Evolutionary conservation across 352 stramenopile genomes (phyloP).

Genomic region (Globisporangium parvum): DNA sequence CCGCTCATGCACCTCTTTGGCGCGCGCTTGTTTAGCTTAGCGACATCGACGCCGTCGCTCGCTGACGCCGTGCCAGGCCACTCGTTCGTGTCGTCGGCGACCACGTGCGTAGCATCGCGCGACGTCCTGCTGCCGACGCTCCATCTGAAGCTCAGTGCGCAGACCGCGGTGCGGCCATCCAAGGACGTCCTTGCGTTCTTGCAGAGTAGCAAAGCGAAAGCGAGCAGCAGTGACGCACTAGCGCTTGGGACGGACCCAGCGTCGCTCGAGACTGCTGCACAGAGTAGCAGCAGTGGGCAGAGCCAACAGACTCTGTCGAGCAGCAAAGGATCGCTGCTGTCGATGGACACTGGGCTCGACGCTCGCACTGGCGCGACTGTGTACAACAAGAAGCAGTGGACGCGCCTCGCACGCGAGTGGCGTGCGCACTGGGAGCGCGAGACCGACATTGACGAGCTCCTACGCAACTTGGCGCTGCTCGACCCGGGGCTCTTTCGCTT

Average conservation of each 20-base stretch:
- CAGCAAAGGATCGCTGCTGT: background rate
- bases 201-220: constrained; percentile 21
- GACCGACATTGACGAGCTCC: constrained; percentile 24
- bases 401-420: constrained; percentile 32
- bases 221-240: background rate
- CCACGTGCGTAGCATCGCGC: constrained; percentile 25
- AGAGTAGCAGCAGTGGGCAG: background rate
- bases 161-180: constrained; percentile 29
- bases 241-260: background rate
- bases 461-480: constrained; percentile 25
- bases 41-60: constrained; percentile 44
- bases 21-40: constrained; percentile 65
- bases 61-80: constrained; percentile 33
- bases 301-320: constrained; percentile 4
- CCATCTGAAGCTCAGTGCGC: constrained; percentile 34
- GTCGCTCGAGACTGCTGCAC: background rate
- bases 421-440: constrained; percentile 43
- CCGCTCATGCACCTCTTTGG: constrained; percentile 74
- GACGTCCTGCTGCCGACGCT: constrained; percentile 40
- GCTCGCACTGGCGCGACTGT: constrained; percentile 14
- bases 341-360: constrained; percentile 17
- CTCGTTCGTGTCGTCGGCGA: constrained; percentile 45
- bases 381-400: constrained; percentile 50
- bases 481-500: constrained; percentile 22
- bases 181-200: constrained; percentile 43